Base-by-base conservation (phyloP, 768 basidiomycete species). In the Suillus variegatus region DNA sequence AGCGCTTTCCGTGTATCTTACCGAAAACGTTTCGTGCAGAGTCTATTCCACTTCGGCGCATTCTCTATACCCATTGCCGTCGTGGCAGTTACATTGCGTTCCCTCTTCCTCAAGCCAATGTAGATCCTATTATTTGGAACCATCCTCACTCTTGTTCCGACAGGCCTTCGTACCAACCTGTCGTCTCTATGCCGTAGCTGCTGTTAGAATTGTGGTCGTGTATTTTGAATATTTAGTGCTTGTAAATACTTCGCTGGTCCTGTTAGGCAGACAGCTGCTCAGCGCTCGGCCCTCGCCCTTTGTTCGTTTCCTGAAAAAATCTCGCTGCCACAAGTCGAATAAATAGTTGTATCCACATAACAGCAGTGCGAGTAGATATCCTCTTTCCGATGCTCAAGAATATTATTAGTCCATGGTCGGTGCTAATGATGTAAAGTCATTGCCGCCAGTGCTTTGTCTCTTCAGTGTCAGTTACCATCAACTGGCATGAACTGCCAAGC, bases 161-260 rank as follows among this genome's bases (percentile, higher is more conserved):
- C 57, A 32, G 32, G 32, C 32, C n/a, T 9, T 49, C 22, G 7
- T 28, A 28, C 43, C 44, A 86, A 85, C 90, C 90, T 8, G 90
- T 93, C 56, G 77, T 85, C 68, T 84, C 85, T 94, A 92, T 71
- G 76, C 91, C 0, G 82, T 88, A 49, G 91, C 92, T 10, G 92
- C 91, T 4, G 89, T 92, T 28, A 90, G 88, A 0, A 90, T 92
- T 67, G 88, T 94, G 18, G 71, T 90, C 4, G 64, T 76, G 2
- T 91, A 91, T 88, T 88, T 70, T 93, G 91, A 91, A 54, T 89
- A 5, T 20, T 90, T 63, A 89, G 86, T 70, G 91, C 91, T 12
- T 79, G 89, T 60, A 88, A 84, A 70, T 91, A 88, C 88, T 93
- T 91, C 72, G 81, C 77, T 1, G 91, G 91, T 0, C 91, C 91